Evolutionary conservation across 352 stramenopile species (phyloP).

Genomic region (Achlya hypogyna): DNA sequence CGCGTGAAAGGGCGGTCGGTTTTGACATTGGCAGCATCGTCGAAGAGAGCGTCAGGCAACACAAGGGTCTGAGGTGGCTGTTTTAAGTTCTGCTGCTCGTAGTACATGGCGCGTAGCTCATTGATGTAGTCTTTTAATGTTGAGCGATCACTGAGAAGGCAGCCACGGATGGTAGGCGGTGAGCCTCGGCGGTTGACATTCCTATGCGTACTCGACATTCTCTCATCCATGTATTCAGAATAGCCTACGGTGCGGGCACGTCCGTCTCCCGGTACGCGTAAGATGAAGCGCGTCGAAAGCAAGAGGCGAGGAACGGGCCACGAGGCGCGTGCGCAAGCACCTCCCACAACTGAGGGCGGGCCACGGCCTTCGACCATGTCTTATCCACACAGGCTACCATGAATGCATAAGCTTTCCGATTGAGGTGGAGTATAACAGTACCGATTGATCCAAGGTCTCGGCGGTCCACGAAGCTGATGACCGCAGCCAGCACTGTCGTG

Average conservation of each 20-base stretch:
- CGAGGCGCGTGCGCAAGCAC: conserved; percentile 67
- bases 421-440: conserved; percentile 17
- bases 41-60: conserved; percentile 43
- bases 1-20: conserved; percentile 53
- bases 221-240: too few relatives aligned
- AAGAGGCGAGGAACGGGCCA: conserved; percentile 65
- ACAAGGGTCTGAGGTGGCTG: conserved; percentile 29
- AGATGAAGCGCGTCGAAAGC: conserved; percentile 72
- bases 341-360: conserved; percentile 76
- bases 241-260: conserved; percentile 77
- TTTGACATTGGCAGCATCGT: conserved; percentile 39
- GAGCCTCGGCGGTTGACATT: conserved; percentile 80
- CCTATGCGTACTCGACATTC: conserved; percentile 35
- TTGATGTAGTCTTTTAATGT: conserved; percentile 81
- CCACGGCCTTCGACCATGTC: conserved; percentile 70
- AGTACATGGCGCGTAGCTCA: conserved; percentile 68
- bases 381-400: conserved; percentile 53
- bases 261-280: conserved; percentile 85
- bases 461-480: conserved; percentile 55
- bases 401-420: not conserved
- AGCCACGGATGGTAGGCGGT: conserved; percentile 75
- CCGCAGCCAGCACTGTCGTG: conserved; percentile 42
- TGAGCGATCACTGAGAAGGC: conserved; percentile 69
- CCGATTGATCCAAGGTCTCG: conserved; percentile 42
- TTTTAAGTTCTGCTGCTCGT: conserved; percentile 64